phyloP scores from a whole-genome alignment of 1,284 basidiomycete genomes.

The Ustilago cynodontis region DNA sequence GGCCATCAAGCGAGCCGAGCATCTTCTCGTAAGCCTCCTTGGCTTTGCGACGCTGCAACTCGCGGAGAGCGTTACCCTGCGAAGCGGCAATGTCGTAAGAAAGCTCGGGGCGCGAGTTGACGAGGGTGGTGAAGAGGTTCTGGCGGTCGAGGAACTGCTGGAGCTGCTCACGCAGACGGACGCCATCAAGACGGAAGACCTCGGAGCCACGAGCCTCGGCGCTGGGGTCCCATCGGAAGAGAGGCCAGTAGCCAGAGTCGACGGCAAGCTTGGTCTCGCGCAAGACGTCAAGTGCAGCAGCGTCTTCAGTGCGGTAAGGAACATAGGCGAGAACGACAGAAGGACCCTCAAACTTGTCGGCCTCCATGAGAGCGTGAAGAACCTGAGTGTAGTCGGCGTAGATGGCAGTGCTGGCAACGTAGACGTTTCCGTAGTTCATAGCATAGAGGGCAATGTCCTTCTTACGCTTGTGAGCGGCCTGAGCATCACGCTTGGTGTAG shows the following conservation, averaged over 20 bases:
- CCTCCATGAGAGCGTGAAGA: constrained; percentile 90
- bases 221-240: constrained; percentile 96
- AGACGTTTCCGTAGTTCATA: constrained; percentile 97
- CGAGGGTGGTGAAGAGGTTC: constrained; percentile 93
- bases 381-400: constrained; percentile 97
- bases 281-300: constrained; percentile 85
- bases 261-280: constrained; percentile 98
- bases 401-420: constrained; percentile 93
- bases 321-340: constrained; percentile 94
- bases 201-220: constrained; percentile 82
- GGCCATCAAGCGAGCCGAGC: constrained; percentile 86
- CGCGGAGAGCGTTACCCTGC: constrained; percentile 84
- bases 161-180: constrained; percentile 93
- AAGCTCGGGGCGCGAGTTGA: constrained; percentile 80
- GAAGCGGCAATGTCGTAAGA: constrained; percentile 86
- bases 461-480: constrained; percentile 68
- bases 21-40: constrained; percentile 88
- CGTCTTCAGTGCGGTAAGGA: constrained; percentile 80
- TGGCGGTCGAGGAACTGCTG: constrained; percentile 94
- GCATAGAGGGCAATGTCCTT: constrained; percentile 77
- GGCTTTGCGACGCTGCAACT: constrained; percentile 85
- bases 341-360: constrained; percentile 89
- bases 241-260: constrained; percentile 96
- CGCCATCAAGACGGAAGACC: constrained; percentile 89
- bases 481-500: constrained; percentile 77